Evolutionary conservation across 352 stramenopile species (phyloP), one percentile per base, ranked within the genome.

Genomic region (Phytopythium vexans): DNA sequence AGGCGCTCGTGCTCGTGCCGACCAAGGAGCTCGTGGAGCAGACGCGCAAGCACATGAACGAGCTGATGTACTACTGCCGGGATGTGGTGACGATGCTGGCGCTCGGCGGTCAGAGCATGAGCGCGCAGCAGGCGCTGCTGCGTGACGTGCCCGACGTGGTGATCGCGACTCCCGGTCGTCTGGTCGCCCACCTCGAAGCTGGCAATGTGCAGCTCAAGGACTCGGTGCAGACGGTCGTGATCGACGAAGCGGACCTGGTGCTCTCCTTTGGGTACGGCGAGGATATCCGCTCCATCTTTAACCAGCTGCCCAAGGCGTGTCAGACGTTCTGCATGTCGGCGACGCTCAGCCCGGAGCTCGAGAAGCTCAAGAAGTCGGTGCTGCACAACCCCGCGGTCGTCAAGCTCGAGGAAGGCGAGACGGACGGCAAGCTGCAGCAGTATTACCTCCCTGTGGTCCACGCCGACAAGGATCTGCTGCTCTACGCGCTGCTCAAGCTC

Each of bases 201-300:
- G 75, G 70, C 37, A 92, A 96, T 50, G 44, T 97, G 32, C 76
- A 73, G 53, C 72, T 95, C 46, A 91, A 96, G 64, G 72, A 88
- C 47, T 96, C 88, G 52, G 89, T 99, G 15, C 83, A 98, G 68
- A 98, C 91, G 3, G 77, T 99, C 12, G 96, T 99, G 31, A 97
- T 99, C 52, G 97, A 99, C 65, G 97, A 99, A 70, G 97, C 97
- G 14, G 97, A 99, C 77, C 72, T 99, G 37, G 96, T 99, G 58
- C 84, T 99, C 14, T 98, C 93, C 27, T 99, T 98, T 74, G 92
- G 95, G 62, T 98, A 97, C 64, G 82, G 82, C 33, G 89, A 97
- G 14, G 88, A 98, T 64, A 87, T 98, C 64, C 86, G 87, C 12
- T 88, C 86, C 60, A 97, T 97, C 59, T 94, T 97, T 59, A 97